Evolutionary conservation across 306 rosid species (phyloP).

Genomic region (Abrus pulchellus): DNA sequence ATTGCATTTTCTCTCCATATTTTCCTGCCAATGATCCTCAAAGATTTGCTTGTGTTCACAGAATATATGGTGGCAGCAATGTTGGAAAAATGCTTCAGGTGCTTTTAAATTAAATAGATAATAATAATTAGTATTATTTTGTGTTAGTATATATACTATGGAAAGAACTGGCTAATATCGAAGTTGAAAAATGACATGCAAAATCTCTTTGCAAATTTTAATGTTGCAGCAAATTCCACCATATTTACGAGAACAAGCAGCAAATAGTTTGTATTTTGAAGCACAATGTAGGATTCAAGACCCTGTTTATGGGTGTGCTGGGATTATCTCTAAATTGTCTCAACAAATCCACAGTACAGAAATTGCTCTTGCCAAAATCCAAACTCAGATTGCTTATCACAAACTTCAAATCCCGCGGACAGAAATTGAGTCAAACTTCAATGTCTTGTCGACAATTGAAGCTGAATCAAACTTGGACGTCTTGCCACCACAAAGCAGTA

Average conservation of each 20-base stretch:
- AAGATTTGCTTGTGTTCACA: slow-evolving; percentile 78
- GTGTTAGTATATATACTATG: neutral
- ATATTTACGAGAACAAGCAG: slow-evolving; percentile 63
- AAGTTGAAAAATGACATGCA: neutral
- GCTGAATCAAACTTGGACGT: slow-evolving; percentile 37
- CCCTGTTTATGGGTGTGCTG: slow-evolving; percentile 78
- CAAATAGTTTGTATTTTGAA: slow-evolving; percentile 63
- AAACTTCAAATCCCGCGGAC: slow-evolving; percentile 37
- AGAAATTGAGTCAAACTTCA: slow-evolving; percentile 41
- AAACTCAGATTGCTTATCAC: slow-evolving; percentile 60
- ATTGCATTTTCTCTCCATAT: slow-evolving; percentile 80
- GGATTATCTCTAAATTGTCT: slow-evolving; percentile 63
- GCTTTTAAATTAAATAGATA: slow-evolving; percentile 25
- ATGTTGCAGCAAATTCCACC: slow-evolving; percentile 62
- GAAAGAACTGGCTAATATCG: neutral
- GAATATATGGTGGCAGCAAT: slow-evolving; percentile 79
- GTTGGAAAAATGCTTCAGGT: slow-evolving; percentile 87
- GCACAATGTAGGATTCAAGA: slow-evolving; percentile 70
- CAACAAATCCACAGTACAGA: slow-evolving; percentile 60
- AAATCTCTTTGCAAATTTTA: neutral
- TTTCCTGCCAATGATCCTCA: slow-evolving; percentile 80
- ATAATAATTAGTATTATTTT: neutral
- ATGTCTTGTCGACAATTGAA: slow-evolving; percentile 20
- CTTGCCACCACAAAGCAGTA: slow-evolving; percentile 46
- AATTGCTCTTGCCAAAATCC: slow-evolving; percentile 58